phyloP scores from a whole-genome alignment of 495 filamentous ascomycete species.

The Neurospora sp. region DNA sequence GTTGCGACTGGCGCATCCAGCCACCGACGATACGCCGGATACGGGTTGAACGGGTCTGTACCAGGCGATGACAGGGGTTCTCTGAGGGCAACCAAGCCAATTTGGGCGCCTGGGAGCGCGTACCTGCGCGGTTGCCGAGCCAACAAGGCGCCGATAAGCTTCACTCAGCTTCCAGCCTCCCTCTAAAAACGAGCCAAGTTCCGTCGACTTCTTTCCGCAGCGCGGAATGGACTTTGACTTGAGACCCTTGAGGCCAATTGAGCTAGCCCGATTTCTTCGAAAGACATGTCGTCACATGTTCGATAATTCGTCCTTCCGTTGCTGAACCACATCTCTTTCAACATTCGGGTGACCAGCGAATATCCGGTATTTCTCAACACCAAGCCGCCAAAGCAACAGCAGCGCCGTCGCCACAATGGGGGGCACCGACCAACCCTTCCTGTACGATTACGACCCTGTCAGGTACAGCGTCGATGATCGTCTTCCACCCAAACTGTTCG shows the following conservation, averaged over 20 bases:
- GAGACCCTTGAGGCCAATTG: neutral
- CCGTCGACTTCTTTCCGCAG: neutral
- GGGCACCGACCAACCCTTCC: conserved; percentile 56
- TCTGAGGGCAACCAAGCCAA: neutral
- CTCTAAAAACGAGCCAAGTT: neutral
- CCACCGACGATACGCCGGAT: neutral
- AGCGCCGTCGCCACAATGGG: conserved; percentile 35
- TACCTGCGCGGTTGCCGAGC: conserved; percentile 6
- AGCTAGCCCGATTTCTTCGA: neutral
- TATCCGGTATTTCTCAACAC: neutral
- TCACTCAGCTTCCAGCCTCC: neutral
- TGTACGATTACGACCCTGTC: conserved; percentile 49
- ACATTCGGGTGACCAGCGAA: neutral
- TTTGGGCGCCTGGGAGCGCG: neutral
- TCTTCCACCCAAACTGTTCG: conserved; percentile 51
- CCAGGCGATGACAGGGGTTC: neutral
- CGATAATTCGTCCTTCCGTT: neutral
- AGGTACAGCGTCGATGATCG: conserved; percentile 30
- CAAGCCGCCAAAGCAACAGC: neutral
- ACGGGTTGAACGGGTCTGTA: neutral
- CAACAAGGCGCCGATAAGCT: neutral
- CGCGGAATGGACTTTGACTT: neutral
- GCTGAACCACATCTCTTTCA: neutral
- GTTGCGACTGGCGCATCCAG: neutral
- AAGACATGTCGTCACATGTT: neutral